A percentile compares a stretch with the other conserved stretches of the same genome.
phyloP scores from a whole-genome alignment of 306 rosid species.

The Trichosanthes cucumerina region DNA sequence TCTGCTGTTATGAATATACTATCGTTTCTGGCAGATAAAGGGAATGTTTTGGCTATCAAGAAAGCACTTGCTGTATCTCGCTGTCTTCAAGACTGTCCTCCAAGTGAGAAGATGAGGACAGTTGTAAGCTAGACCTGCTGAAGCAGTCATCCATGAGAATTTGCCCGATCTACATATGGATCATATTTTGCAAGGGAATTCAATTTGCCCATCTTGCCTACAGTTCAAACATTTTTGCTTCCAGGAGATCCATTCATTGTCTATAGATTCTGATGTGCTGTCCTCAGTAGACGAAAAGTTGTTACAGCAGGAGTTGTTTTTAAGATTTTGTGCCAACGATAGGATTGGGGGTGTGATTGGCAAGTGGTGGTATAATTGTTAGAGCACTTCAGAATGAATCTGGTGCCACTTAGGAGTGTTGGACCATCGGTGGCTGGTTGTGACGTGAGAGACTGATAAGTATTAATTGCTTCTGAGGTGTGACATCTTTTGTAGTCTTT shows the following conservation, averaged over 20 bases:
- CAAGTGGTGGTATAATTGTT: constrained; percentile 70
- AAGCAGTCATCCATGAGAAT: constrained; percentile 35
- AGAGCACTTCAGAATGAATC: constrained; percentile 85
- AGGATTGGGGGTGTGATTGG: constrained; percentile 93
- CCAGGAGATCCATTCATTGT: constrained; percentile 46
- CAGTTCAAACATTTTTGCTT: constrained; percentile 43
- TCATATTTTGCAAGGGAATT: constrained; percentile 39
- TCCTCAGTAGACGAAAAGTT: constrained; percentile 34
- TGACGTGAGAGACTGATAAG: constrained; percentile 73
- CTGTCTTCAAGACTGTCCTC: constrained; percentile 59
- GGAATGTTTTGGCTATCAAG: constrained; percentile 62
- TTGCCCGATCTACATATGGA: constrained; percentile 36
- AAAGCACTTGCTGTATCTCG: constrained; percentile 82
- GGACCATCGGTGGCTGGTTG: constrained; percentile 56
- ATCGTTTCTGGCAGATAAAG: constrained; percentile 63
- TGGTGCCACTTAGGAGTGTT: constrained; percentile 68
- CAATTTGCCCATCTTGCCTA: constrained; percentile 34
- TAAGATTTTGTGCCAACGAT: constrained; percentile 63
- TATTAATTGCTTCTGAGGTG: constrained; percentile 79
- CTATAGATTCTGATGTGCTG: constrained; percentile 47
- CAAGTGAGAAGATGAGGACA: constrained; percentile 38
- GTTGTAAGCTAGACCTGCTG: constrained; percentile 42
- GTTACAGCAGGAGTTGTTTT: constrained; percentile 57
- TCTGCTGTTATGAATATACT: background rate
- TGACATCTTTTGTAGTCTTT: constrained; percentile 16